Evolutionary conservation across 2,329 filamentous ascomycete genomes (phyloP), one percentile per base, ranked within the genome.

Genomic region (Diaporthe citri): DNA sequence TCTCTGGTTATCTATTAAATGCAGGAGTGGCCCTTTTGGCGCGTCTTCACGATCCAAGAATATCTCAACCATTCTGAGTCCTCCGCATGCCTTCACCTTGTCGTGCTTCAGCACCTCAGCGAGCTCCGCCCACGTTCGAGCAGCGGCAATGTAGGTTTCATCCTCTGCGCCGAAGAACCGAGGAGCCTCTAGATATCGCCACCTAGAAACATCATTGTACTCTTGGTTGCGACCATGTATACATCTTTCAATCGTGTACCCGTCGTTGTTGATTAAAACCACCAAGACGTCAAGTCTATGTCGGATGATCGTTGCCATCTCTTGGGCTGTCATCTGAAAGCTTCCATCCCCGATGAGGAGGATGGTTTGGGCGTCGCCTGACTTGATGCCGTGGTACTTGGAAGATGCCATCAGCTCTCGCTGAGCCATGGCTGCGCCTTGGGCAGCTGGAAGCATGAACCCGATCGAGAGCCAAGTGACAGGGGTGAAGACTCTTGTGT

Each of bases 321-420:
- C 91, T 79, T 94, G 92, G 0, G 88, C 90, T 0, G 91, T 93
- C 83, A 93, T 89, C 77, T 93, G 89, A 75, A 93, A 87, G 76
- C 90, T 91, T 4, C 91, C 92, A 71, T 93, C 91, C 7, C 91
- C 91, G 46, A 91, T 91, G 76, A 91, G 86, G 2, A 92, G 82
- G 13, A 92, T 85, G 0, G 90, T 89, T 9, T 52, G 34, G 34
- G 56, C 17, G 8, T n/a, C 10, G 31, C 67, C 48, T 25, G 31
- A 12, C 36, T 60, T 59, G 31, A 36, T 56, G 5, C 28, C 52
- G 31, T 57, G 17, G 31, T 34, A 36, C 15, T 57, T 31, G 8
- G 28, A 57, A n/a, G 28, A 22, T 13, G 7, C 55, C 17, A 34
- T 36, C 17, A 57, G 55, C 20, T 57, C 55, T 5, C 36, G 60